These are phyloP conservation scores for Skeletonema costatum DNA, from an alignment of 108 stramenopile genomes.

Conservation along the genomic window DNA sequence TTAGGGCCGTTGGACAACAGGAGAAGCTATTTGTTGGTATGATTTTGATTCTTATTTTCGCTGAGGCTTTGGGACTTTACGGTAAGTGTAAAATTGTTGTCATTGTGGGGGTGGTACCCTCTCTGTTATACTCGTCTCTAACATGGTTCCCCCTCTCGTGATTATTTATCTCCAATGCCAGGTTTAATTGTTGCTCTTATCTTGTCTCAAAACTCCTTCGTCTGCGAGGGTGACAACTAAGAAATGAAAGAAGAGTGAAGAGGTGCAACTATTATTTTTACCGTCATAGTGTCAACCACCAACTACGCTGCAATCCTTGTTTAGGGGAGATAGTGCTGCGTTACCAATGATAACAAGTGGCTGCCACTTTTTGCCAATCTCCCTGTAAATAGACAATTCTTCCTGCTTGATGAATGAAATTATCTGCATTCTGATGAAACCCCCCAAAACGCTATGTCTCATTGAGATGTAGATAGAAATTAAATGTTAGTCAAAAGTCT, in stretches of 20 bases:
- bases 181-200: constrained; percentile 71
- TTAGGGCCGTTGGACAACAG: constrained; percentile 68
- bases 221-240: constrained; percentile 83
- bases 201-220: constrained; percentile 59
- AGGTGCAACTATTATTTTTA: background rate
- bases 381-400: background rate
- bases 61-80: constrained; percentile 85
- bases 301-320: background rate
- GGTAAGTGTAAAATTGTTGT: constrained; percentile 9
- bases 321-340: background rate
- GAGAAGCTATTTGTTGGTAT: constrained; percentile 76
- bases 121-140: too few species aligned
- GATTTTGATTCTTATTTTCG: constrained; percentile 90
- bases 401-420: background rate
- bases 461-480: background rate
- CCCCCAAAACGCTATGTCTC: background rate
- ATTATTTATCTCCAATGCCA: constrained; percentile 18
- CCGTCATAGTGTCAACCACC: background rate
- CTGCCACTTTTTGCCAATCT: background rate
- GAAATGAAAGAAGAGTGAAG: background rate
- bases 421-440: background rate
- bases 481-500: constrained; percentile 1
- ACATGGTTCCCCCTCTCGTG: too few species aligned
- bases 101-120: too few species aligned
- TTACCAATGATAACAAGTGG: background rate